Evolutionary conservation across 768 basidiomycete species (phyloP).

Genomic region (Lyophyllum shimeji): DNA sequence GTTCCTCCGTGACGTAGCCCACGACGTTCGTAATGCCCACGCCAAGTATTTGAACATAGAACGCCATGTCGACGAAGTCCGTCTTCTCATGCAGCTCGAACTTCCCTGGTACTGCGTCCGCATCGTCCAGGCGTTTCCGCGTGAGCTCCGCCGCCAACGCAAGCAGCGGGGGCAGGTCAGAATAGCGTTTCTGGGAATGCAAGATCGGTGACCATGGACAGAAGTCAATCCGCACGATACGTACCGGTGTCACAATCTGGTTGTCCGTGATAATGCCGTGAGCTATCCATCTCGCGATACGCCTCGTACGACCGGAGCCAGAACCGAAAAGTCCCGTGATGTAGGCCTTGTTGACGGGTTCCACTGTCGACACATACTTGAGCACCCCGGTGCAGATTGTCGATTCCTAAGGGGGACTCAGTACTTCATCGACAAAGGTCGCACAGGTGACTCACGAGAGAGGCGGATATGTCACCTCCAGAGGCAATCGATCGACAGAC

Average conservation of each 20-base stretch:
- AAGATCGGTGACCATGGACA: slow-evolving; percentile 8
- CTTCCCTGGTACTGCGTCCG: slow-evolving; percentile 32
- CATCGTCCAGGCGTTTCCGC: slow-evolving; percentile 25
- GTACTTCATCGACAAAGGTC: not conserved
- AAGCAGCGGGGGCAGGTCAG: slow-evolving; percentile 49
- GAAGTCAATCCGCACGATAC: slow-evolving; percentile 7
- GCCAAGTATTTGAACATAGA: slow-evolving; percentile 56
- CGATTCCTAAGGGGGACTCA: slow-evolving; percentile 38
- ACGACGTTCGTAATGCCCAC: slow-evolving; percentile 58
- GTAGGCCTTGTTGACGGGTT: slow-evolving; percentile 48
- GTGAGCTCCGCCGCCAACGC: slow-evolving; percentile 51
- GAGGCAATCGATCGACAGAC: slow-evolving; percentile 43
- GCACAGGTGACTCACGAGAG: slow-evolving; percentile 22
- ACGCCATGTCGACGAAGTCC: slow-evolving; percentile 61
- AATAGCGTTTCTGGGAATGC: slow-evolving; percentile 37
- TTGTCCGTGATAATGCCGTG: slow-evolving; percentile 42
- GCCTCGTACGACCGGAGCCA: slow-evolving; percentile 47
- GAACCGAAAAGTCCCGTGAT: slow-evolving; percentile 51
- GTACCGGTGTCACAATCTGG: slow-evolving; percentile 21
- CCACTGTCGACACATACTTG: slow-evolving; percentile 35
- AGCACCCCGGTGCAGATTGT: slow-evolving; percentile 46
- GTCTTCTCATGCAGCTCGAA: slow-evolving; percentile 57
- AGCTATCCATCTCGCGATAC: slow-evolving; percentile 61
- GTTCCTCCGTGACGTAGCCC: slow-evolving; percentile 54
- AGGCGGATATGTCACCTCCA: slow-evolving; percentile 23